Percentiles rank a stretch among this genome's conserved stretches.
These are phyloP conservation scores for Xenoacremonium recifei DNA, from an alignment of 2,329 filamentous ascomycete species.

Conservation along the genomic window DNA sequence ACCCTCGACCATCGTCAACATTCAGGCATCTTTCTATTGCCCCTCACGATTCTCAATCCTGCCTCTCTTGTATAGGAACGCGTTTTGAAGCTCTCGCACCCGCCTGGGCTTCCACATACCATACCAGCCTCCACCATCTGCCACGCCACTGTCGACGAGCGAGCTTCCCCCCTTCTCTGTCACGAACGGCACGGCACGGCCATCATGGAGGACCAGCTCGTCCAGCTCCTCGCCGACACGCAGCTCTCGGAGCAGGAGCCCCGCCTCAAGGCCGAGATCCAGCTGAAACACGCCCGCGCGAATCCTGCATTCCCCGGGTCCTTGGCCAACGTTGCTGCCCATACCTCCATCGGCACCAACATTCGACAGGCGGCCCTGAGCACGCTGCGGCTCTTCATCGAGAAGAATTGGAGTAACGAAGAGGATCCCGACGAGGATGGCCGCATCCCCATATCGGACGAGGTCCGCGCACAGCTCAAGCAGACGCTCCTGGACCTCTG, in stretches of 20 bases:
- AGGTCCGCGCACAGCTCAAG: constrained; percentile 71
- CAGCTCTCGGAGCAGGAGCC: constrained; percentile 73
- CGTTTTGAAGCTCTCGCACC: not conserved
- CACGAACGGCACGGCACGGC: no score
- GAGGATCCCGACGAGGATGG: constrained; percentile 66
- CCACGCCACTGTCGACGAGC: not conserved
- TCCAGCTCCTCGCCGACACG: constrained; percentile 83
- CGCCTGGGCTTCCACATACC: not conserved
- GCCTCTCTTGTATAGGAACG: constrained; percentile 1
- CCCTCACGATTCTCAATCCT: constrained; percentile 1
- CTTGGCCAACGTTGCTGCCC: constrained; percentile 77
- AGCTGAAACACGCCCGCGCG: constrained; percentile 69
- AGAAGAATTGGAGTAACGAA: constrained; percentile 77
- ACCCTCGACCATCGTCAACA: constrained; percentile 15
- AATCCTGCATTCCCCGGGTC: constrained; percentile 73
- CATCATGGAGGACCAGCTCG: constrained; percentile 87
- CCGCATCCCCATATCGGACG: constrained; percentile 67
- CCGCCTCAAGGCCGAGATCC: constrained; percentile 83
- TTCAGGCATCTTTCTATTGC: constrained; percentile 10
- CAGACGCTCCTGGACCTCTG: constrained; percentile 74
- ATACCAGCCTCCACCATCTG: no score
- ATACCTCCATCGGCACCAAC: constrained; percentile 68
- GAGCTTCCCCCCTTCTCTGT: not conserved
- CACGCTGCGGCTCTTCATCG: constrained; percentile 78
- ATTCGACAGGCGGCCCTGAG: constrained; percentile 83